phyloP scores from a whole-genome alignment of 768 basidiomycete genomes.

The Mrakia hoshinonis region DNA sequence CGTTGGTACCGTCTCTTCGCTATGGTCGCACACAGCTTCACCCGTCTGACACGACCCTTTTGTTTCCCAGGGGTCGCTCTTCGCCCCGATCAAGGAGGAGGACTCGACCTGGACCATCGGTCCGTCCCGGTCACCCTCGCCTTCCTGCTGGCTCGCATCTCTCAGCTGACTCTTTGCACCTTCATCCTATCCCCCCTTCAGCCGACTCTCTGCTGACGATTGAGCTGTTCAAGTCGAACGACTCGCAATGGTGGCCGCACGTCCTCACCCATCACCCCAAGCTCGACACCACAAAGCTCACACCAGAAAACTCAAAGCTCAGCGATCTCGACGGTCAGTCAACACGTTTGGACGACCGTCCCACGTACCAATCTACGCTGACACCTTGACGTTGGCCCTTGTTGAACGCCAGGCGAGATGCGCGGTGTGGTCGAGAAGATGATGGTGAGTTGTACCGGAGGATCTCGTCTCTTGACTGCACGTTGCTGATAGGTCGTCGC shows the following conservation, averaged over 20 bases:
- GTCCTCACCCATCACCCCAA: conserved; percentile 90
- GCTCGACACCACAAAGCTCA: conserved; percentile 91
- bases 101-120: conserved; percentile 95
- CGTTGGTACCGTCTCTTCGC: background rate
- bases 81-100: conserved; percentile 87
- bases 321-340: conserved; percentile 84
- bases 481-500: conserved; percentile 8
- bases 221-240: conserved; percentile 77
- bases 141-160: conserved; percentile 24
- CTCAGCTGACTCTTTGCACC: conserved; percentile 21
- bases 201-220: conserved; percentile 64
- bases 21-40: background rate
- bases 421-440: conserved; percentile 99
- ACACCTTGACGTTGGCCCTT: no score
- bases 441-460: conserved; percentile 63
- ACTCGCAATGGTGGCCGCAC: conserved; percentile 96
- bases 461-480: background rate
- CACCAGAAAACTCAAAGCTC: conserved; percentile 87
- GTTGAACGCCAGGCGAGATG: conserved; percentile 25
- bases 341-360: no score
- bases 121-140: background rate
- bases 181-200: conserved; percentile 47
- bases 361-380: no score
- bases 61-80: conserved; percentile 63
- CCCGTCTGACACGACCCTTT: background rate